Base-by-base conservation (phyloP, 2,329 filamentous ascomycete species). In the Falciphora oryzae region DNA sequence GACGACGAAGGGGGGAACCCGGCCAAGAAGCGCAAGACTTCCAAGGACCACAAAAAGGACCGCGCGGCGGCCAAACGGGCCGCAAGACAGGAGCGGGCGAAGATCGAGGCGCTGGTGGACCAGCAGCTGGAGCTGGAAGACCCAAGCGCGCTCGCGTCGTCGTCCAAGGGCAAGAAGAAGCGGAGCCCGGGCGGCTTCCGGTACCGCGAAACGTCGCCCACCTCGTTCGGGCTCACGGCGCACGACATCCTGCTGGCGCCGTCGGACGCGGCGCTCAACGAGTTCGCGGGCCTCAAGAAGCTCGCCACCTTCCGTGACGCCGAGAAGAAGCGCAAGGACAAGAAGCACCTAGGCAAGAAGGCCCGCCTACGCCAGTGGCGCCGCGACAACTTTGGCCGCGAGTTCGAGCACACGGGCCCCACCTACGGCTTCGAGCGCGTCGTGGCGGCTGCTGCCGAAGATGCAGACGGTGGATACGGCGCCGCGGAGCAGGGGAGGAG, bases 221-320 rank as follows among this genome's bases (percentile, higher is more conserved):
- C 90, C 64, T 87, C 90, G 16, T 99, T 96, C 74, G 95, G 95
- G 65, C 87, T 99, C 72, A 96, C 92, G 0, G 83, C 93, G 1
- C 86, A 89, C 67, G 95, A 99, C 76, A 98, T 99, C 70, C 85
- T 99, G 44, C 83, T 89, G 74, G 92, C 96, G 69, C 92, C 93
- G 0, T 90, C 89, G 59, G 95, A 99, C 78, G 81, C 86, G 60
- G 87, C 89, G 64, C 85, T 99, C 68, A 99, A 99, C 76, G 84
- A 93, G 69, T 99, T 90, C 73, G 94, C 89, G 6, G 94, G 95
- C 8, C 80, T 99, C 72, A 99, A 99, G 84, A 98, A 97, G 79
- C 85, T 97, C 66, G 93, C 94, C 5, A 83, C 91, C 6, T 99
- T 95, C 81, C 85, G 95, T 65, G 93, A 97, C 74, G 81, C 83